phyloP scores from a whole-genome alignment of 2,329 filamentous ascomycete genomes.

The Lachnellula cervina region DNA sequence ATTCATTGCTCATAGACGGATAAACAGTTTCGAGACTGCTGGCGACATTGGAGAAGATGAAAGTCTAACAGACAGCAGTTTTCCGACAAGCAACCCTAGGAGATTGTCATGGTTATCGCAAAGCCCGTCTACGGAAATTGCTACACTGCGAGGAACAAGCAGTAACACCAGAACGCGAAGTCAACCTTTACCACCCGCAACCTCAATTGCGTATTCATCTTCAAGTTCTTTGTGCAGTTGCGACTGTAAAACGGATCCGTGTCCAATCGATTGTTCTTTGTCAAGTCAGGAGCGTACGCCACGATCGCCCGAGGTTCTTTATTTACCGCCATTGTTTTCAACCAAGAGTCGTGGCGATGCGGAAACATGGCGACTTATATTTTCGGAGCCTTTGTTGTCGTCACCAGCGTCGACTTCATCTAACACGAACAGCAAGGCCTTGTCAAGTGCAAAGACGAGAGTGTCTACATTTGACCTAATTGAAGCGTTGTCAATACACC shows the following conservation, averaged over 20 bases:
- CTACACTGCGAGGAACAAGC: conserved; percentile 8
- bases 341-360: conserved; percentile 16
- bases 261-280: conserved; percentile 24
- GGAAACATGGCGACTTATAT: conserved; percentile 23
- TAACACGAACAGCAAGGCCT: background rate
- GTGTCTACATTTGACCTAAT: conserved; percentile 25
- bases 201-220: conserved; percentile 37
- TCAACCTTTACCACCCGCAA: conserved; percentile 30
- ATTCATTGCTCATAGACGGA: conserved; percentile 18
- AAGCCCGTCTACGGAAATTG: conserved; percentile 8
- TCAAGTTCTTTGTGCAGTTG: conserved; percentile 44
- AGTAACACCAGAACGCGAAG: conserved; percentile 11
- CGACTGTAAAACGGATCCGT: conserved; percentile 32
- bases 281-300: conserved; percentile 10
- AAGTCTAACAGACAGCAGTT: conserved; percentile 3
- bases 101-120: conserved; percentile 20
- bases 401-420: conserved; percentile 4
- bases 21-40: conserved; percentile 3
- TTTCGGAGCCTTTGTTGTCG: conserved; percentile 13
- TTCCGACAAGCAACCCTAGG: conserved; percentile 6
- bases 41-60: conserved; percentile 2
- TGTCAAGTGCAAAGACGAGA: conserved; percentile 1
- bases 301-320: conserved; percentile 27
- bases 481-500: conserved; percentile 29
- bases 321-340: conserved; percentile 21